Conservation (phyloP, 305 asterid genomes). For the Rubia tinctorum region DNA sequence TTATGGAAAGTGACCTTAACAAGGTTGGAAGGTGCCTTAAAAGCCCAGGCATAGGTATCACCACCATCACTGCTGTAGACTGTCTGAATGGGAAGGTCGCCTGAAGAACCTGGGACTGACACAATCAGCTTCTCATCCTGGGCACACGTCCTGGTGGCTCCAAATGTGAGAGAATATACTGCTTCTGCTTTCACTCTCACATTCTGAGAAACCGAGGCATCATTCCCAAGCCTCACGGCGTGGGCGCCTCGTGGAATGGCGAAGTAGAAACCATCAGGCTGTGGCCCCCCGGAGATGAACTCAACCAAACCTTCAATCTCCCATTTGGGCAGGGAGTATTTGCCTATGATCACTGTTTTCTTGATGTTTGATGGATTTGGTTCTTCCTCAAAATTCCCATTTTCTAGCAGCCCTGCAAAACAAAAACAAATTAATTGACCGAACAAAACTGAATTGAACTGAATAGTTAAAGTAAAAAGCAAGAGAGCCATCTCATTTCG, state of each 20-base stretch:
- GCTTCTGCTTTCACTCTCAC: conserved; percentile 40
- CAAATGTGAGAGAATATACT: conserved; percentile 52
- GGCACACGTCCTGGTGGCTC: conserved; percentile 76
- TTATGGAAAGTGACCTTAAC: conserved; percentile 66
- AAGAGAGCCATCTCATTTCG: neutral
- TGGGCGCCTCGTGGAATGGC: conserved; percentile 67
- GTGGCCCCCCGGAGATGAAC: conserved; percentile 71
- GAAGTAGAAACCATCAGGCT: conserved; percentile 65
- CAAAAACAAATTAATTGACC: neutral
- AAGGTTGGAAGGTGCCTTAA: conserved; percentile 39
- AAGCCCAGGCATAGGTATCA: conserved; percentile 74
- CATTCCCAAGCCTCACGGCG: conserved; percentile 68
- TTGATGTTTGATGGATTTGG: conserved; percentile 53
- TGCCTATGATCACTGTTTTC: conserved; percentile 54
- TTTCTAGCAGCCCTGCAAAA: conserved; percentile 45
- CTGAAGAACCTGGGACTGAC: conserved; percentile 46
- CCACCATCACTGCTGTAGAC: conserved; percentile 71
- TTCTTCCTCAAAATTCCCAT: conserved; percentile 71
- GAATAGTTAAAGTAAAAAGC: neutral
- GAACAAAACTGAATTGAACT: neutral
- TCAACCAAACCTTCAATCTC: conserved; percentile 57
- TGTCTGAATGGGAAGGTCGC: conserved; percentile 72
- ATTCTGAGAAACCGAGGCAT: conserved; percentile 54
- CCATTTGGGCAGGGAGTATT: conserved; percentile 71
- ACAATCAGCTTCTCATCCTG: conserved; percentile 65